Evolutionary conservation across 108 stramenopile genomes (phyloP), one percentile per base, ranked within the genome.

Genomic region (Skeletonema menzelii): DNA sequence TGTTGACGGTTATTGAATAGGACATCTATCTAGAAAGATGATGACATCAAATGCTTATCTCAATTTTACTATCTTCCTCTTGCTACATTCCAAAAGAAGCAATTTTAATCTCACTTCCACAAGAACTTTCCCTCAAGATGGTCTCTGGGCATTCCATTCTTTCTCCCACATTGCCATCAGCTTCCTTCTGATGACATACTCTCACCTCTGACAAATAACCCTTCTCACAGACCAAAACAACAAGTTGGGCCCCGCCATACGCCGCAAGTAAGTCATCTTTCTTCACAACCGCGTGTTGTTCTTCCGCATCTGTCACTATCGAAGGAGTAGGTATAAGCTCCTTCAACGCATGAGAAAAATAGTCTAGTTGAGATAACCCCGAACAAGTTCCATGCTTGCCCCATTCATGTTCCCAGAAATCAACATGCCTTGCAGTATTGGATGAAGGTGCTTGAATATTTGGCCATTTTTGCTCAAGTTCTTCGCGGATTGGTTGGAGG

Each of bases 321-420:
- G 81, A 19, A 6, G 82, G 86, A 32, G 82, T 83, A 27, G 78
- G 71, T 19, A 85, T 22, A 10, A 84, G 59, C 37, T 70, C 32
- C 26, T 60, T 42, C 47, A 85, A 63, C 1, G 86, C 84, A 2
- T 70, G 12, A 17, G 53, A 44, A 68, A 90, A 90, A 61, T 90
- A 90, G 14, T 82, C 77, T 0, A 59, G 19, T 62, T 90, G 89
- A 15, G 53, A 34, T 17, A 90, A 53, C 11, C 80, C 84, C 14
- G 84, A 63, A 65, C 89, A 90, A 12, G 89, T 90, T 0, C 89
- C 89, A 49, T 90, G 89, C 78, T 90, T 90, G 31, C 53, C 55
- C 89, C 89, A 90, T 69, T 90, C 89, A 46, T 90, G 89, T 8
- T 30, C 46, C 87, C 87, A 90, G 56, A 90, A 90, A 11, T 57